Evolutionary conservation across 306 rosid genomes (phyloP), one percentile per base, ranked within the genome.

Genomic region (Rosa multiflora): DNA sequence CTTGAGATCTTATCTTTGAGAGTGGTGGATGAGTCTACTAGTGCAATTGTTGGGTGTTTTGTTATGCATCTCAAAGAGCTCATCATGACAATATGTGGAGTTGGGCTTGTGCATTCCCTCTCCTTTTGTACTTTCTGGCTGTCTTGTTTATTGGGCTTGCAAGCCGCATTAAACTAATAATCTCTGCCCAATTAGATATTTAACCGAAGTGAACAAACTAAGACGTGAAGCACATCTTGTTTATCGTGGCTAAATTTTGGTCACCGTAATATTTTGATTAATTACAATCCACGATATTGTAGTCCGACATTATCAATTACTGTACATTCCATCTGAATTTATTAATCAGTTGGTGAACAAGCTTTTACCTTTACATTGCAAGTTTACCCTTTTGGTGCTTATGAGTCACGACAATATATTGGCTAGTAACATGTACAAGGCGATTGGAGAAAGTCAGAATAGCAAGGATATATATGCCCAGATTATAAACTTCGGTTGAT

Each of bases 31-130:
- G 85, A 51, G 56, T 88, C 82, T 8, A 86, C 37, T 12, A 86
- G 77, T 67, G 82, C 29, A 42, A 88, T 79, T 3, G 84, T 75
- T 59, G 89, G 83, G 82, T 86, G 85, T 78, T 83, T 84, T 8
- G 83, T 77, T 2, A 88, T 66, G 75, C 26, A 37, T 68, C 85
- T 74, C 6, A 84, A 67, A 15, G 83, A 79, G 86, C 77, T 81
- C 88, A 81, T 86, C 37, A 59, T 53, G 39, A 14, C 29, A 51
- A 51, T 26, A 26, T 48, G 5, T 48, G 17, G 52, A 47, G 52
- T 12, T 48, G 53, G 53, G 18, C 53, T 48, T 48, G 17, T 48
- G 5, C 13, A 14, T 12, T 13, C 1, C 52, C 52, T 48, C 52
- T 48, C 15, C 15, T 48, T 48, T 48, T 48, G 17, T 48, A 12